Evolutionary conservation across 495 filamentous ascomycete species (phyloP).

Genomic region (Cudoniella acicularis): DNA sequence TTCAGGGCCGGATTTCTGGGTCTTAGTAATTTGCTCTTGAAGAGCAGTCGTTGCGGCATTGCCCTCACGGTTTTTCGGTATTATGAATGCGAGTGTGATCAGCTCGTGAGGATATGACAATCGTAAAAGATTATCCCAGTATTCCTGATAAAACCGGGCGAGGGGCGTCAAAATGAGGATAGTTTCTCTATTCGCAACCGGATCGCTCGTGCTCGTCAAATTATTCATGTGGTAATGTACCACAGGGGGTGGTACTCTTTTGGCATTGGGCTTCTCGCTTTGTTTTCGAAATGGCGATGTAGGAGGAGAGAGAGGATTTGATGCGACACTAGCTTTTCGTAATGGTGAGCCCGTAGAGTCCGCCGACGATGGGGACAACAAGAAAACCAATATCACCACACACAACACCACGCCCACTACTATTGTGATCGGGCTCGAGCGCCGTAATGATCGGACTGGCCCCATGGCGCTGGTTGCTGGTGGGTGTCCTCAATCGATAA

Average conservation of each 20-base stretch:
- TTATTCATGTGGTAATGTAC: constrained; percentile 92
- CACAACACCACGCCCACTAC: constrained; percentile 44
- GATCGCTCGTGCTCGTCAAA: constrained; percentile 72
- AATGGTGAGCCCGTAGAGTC: constrained; percentile 37
- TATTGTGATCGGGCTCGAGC: constrained; percentile 48
- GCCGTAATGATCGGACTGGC: constrained; percentile 50
- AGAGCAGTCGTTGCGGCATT: constrained; percentile 76
- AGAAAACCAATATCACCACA: constrained; percentile 51
- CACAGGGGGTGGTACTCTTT: constrained; percentile 73
- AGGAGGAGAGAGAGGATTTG: constrained; percentile 76
- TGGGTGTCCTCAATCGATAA: constrained; percentile 23
- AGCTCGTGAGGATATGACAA: constrained; percentile 89
- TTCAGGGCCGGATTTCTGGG: constrained; percentile 70
- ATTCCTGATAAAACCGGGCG: constrained; percentile 85
- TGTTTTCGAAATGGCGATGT: constrained; percentile 77
- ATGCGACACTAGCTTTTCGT: constrained; percentile 57
- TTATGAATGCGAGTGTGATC: constrained; percentile 93
- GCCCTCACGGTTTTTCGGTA: constrained; percentile 85
- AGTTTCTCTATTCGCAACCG: constrained; percentile 74
- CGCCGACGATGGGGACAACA: constrained; percentile 34
- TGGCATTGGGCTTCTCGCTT: constrained; percentile 50
- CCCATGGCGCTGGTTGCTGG: constrained; percentile 36
- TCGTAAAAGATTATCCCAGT: constrained; percentile 91
- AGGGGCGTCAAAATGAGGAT: constrained; percentile 91
- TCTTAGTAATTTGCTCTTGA: constrained; percentile 78